Conservation (phyloP, 2,329 filamentous ascomycete genomes). For the Diaporthe eres region DNA sequence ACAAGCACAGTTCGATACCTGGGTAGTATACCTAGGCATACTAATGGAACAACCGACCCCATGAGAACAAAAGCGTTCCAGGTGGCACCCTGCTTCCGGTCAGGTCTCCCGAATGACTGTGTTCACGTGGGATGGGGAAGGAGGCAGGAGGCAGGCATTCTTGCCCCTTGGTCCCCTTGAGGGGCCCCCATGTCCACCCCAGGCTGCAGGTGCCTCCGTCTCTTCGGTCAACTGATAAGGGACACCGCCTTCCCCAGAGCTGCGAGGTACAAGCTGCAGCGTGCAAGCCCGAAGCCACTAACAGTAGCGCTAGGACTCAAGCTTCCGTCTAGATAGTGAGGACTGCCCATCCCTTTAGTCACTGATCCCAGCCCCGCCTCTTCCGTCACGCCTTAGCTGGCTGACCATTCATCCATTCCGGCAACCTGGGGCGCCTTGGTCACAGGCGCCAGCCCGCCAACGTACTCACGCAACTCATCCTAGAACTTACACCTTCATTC, state of each 20-base stretch:
- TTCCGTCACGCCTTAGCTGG: slow-evolving; percentile 23
- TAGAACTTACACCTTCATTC: slow-evolving; percentile 31
- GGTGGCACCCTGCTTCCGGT: slow-evolving; percentile 23
- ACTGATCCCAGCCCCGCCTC: slow-evolving; percentile 28
- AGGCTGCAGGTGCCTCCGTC: slow-evolving; percentile 33
- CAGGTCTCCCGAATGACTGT: slow-evolving; percentile 15
- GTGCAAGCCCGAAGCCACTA: not conserved
- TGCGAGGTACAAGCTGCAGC: slow-evolving; percentile 3
- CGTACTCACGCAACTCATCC: slow-evolving; percentile 13
- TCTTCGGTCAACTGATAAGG: slow-evolving; percentile 34
- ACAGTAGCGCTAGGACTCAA: not conserved
- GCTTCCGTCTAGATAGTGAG: not conserved
- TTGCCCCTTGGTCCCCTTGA: not conserved
- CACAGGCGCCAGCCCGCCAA: slow-evolving; percentile 33
- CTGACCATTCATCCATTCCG: slow-evolving; percentile 34
- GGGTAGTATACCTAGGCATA: not conserved
- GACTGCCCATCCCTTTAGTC: slow-evolving; percentile 9
- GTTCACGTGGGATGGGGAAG: slow-evolving; percentile 26
- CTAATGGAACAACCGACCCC: not conserved
- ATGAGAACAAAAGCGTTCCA: slow-evolving; percentile 22
- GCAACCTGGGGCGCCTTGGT: slow-evolving; percentile 29
- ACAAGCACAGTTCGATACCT: not conserved
- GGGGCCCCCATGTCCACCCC: slow-evolving; percentile 14
- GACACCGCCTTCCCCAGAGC: slow-evolving; percentile 21
- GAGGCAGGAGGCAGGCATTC: not conserved